Conservation (phyloP, 768 basidiomycete genomes). For the Panellus pusillus region DNA sequence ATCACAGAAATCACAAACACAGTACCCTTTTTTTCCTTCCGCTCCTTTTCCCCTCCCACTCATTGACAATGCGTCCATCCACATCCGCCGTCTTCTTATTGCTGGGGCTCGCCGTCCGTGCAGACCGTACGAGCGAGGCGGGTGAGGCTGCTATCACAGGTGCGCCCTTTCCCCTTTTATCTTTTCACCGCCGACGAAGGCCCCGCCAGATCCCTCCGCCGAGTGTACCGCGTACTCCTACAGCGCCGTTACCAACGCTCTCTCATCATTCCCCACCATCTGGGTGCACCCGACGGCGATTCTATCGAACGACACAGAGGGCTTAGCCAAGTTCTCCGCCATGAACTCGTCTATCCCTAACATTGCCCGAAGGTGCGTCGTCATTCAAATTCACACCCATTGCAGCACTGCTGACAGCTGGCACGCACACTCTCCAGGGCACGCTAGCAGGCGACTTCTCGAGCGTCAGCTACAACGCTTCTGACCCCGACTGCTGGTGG, state of each 20-base stretch:
- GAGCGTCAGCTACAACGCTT: conserved; percentile 28
- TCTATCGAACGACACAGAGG: conserved; percentile 42
- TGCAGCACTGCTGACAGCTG: too few relatives aligned
- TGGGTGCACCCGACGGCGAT: conserved; percentile 45
- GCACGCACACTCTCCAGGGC: conserved; percentile 19
- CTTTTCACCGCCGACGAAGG: too few relatives aligned
- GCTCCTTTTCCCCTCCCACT: too few relatives aligned
- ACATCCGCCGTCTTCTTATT: too few relatives aligned
- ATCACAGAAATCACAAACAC: too few relatives aligned
- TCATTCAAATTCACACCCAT: conserved; percentile 18
- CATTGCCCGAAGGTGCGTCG: conserved; percentile 41
- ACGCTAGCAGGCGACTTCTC: conserved; percentile 24
- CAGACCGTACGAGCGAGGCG: too few relatives aligned
- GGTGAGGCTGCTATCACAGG: too few relatives aligned
- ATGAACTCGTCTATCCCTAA: conserved; percentile 48
- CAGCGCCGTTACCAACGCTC: conserved; percentile 31
- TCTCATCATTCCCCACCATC: conserved; percentile 41
- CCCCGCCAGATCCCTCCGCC: conserved; percentile 27
- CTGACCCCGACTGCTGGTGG: conserved; percentile 60
- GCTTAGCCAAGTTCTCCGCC: conserved; percentile 40
- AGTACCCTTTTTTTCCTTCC: too few relatives aligned
- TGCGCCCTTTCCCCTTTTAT: too few relatives aligned
- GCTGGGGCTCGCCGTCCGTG: too few relatives aligned
- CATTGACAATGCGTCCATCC: too few relatives aligned
- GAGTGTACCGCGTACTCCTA: conserved; percentile 50